Evolutionary conservation across 306 rosid species (phyloP).

Genomic region (Neltuma alba): DNA sequence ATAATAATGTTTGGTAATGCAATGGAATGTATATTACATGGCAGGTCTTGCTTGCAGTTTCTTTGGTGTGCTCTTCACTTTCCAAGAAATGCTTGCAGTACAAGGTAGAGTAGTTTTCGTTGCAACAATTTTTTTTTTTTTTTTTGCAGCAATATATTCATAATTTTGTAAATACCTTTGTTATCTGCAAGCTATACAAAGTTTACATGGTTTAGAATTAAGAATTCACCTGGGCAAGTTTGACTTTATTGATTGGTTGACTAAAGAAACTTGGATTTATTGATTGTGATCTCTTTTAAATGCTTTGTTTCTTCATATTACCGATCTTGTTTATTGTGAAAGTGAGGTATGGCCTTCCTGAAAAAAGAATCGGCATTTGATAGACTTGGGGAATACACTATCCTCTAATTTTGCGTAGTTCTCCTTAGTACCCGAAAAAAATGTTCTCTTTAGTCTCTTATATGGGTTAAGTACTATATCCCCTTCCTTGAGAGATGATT

Average conservation of each 20-base stretch:
- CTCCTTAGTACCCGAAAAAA: neutral
- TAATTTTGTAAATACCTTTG: neutral
- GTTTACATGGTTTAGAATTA: conserved; percentile 17
- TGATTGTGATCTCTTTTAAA: neutral
- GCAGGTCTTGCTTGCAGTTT: conserved; percentile 88
- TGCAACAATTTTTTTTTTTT: conserved; percentile 15
- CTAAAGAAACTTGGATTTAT: neutral
- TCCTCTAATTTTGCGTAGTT: neutral
- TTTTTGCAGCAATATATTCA: conserved; percentile 16
- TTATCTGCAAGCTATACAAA: neutral
- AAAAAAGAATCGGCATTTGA: conserved; percentile 8
- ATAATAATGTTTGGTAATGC: conserved; percentile 24
- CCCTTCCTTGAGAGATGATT: neutral
- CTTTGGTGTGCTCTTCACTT: conserved; percentile 77
- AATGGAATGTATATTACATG: conserved; percentile 23
- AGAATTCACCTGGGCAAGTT: conserved; percentile 1
- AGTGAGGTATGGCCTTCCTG: conserved; percentile 1
- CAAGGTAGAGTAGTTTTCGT: conserved; percentile 53
- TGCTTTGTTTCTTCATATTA: neutral
- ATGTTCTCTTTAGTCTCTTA: neutral
- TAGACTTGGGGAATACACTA: neutral
- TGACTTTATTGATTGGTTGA: neutral
- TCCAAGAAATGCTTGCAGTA: conserved; percentile 55
- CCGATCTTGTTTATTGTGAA: neutral
- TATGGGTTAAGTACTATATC: neutral